Evolutionary conservation across 352 stramenopile genomes (phyloP).

Genomic region (Globisporangium radiosum): DNA sequence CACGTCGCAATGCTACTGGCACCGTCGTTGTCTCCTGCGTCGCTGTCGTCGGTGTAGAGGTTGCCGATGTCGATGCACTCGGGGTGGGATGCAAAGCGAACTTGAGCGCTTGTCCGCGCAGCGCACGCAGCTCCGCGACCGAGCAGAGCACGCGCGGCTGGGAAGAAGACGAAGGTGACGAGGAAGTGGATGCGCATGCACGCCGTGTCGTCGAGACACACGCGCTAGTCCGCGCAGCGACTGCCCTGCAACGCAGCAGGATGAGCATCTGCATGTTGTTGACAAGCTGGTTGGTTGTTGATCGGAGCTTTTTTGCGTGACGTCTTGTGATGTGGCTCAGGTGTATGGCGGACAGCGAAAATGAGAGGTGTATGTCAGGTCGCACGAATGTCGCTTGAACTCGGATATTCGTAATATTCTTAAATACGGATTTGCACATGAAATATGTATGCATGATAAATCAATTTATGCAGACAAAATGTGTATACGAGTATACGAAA

Average conservation of each 20-base stretch:
- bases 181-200: neutral
- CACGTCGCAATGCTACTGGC: slow-evolving; percentile 7
- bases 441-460: too few relatives aligned
- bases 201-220: neutral
- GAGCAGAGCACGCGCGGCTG: slow-evolving; percentile 47
- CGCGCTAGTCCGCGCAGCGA: neutral
- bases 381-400: too few relatives aligned
- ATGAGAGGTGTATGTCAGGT: neutral
- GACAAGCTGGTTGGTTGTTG: neutral
- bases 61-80: slow-evolving; percentile 2
- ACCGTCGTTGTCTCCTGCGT: too few relatives aligned
- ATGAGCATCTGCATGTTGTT: neutral
- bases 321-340: neutral
- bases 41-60: too few relatives aligned
- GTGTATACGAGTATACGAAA: too few relatives aligned
- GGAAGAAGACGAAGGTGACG: slow-evolving; percentile 10
- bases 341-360: neutral
- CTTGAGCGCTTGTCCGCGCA: slow-evolving; percentile 46
- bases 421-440: too few relatives aligned
- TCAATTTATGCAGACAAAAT: too few relatives aligned
- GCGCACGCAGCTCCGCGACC: slow-evolving; percentile 32
- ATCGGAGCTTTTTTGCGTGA: neutral
- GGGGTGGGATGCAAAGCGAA: slow-evolving; percentile 17
- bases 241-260: neutral
- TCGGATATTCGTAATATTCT: too few relatives aligned